Base-by-base conservation (phyloP, 306 rosid genomes). In the Cicer judaicum region DNA sequence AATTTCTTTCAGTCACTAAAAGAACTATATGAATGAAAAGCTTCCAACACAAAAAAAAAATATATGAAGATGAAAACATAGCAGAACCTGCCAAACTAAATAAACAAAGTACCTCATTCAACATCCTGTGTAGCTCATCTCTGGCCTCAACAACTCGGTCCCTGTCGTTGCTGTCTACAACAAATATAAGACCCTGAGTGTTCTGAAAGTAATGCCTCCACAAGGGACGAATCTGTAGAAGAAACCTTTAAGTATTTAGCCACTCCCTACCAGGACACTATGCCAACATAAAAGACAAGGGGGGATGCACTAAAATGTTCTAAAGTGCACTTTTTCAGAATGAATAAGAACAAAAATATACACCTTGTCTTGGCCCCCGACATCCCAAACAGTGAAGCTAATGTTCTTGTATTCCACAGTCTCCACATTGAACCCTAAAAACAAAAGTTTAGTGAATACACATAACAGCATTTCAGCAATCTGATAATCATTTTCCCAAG, bases 171-270 rank as follows among this genome's bases (percentile, higher is more conserved):
- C 99, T 95, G 85, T 95, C 99, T 52, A 95, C 99, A 53, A 95
- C 99, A 66, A 95, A 95, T 13, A 95, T 95, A 85, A 95, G 98
- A 87, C 99, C 99, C 80, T 95, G 99, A 7, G 99, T 95, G 92
- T 95, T 95, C 85, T 95, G 99, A 85, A 95, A 95, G 84, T 95
- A 95, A 81, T 95, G 99, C 99, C 99, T 95, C 99, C 99, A 95
- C 93, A 95, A 73, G 64, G 99, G 99, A 70, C 99, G 99, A 82
- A 95, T 95, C 99, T 95, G 93, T 75, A 85, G 77, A 77, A 24
- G 59, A 78, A 42, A 81, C 53, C 67, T 18, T 15, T 15, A 34
- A 68, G 18, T 46, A 19, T 65, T 68, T 36, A 82, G 54, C 64
- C 64, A 68, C 46, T 44, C 14, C 41, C 10, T 15, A 48, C 40